A percentile compares a stretch with the other conserved stretches of the same genome.
These are phyloP conservation scores for Pyrus betulifolia DNA, from an alignment of 306 rosid species.

Conservation along the genomic window DNA sequence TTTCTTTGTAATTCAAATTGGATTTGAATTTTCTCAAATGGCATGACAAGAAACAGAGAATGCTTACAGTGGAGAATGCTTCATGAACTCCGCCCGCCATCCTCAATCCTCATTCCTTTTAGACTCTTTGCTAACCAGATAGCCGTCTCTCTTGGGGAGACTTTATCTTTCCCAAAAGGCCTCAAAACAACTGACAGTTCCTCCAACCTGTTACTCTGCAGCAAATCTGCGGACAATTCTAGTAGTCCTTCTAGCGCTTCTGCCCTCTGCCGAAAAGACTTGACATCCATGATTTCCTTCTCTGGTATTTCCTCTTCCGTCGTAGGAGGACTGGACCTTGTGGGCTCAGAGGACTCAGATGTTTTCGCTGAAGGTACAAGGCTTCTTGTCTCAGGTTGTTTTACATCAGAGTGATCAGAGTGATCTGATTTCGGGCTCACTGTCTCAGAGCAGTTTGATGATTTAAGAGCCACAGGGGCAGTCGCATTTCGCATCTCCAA, in stretches of 20 bases:
- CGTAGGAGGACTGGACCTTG: slow-evolving; percentile 27
- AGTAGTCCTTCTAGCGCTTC: slow-evolving; percentile 96
- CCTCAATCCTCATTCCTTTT: slow-evolving; percentile 91
- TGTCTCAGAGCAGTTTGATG: slow-evolving; percentile 50
- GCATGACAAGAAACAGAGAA: slow-evolving; percentile 18
- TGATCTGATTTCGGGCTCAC: slow-evolving; percentile 36
- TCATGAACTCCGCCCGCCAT: slow-evolving; percentile 54
- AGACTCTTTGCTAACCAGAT: slow-evolving; percentile 98
- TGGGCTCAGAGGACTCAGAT: slow-evolving; percentile 41
- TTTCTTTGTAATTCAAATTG: slow-evolving; percentile 33
- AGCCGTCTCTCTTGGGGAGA: slow-evolving; percentile 97
- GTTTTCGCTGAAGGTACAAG: slow-evolving; percentile 30
- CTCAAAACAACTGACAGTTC: slow-evolving; percentile 86
- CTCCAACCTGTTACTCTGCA: slow-evolving; percentile 79
- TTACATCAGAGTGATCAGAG: slow-evolving; percentile 36
- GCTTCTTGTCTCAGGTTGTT: slow-evolving; percentile 42
- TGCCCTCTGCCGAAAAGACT: slow-evolving; percentile 89
- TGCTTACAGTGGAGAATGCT: slow-evolving; percentile 19
- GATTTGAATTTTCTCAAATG: slow-evolving; percentile 24
- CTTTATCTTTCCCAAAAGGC: slow-evolving; percentile 95
- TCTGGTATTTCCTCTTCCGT: slow-evolving; percentile 61
- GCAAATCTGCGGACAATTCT: slow-evolving; percentile 87
- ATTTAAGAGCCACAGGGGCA: slow-evolving; percentile 30
- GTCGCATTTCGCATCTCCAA: slow-evolving; percentile 45
- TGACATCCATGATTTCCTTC: slow-evolving; percentile 69